Evolutionary conservation across 306 rosid genomes (phyloP), one percentile per base, ranked within the genome.

Genomic region (Urtica urens): DNA sequence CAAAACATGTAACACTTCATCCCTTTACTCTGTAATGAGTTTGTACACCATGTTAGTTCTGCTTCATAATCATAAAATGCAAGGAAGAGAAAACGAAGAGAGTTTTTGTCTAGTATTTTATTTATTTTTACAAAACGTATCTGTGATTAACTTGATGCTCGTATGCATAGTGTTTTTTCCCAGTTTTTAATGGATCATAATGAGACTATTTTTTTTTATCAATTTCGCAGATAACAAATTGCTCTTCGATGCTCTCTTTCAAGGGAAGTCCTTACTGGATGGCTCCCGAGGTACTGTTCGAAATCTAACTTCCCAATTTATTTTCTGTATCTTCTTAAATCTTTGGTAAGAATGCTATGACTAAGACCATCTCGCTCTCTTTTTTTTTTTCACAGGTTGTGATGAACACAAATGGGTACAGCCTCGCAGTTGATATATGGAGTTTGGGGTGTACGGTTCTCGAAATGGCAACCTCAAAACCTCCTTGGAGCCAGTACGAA

Each of bases 261-360:
- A 92, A 92, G 65, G 99, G 96, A 57, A 92, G 99, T 75, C 99
- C 99, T 56, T 78, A 92, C 64, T 92, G 99, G 96, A 92, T 92
- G 99, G 99, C 99, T 16, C 99, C 99, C n/a, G 99, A 90, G 96
- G 96, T 90, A 67, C 52, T 48, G 54, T 11, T 38, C 47, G 22
- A 4, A 4, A 37, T 40, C 56, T 35, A 33, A 46, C 24, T 37
- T 42, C 23, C 40, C 40, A 35, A 35, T 31, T 31, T 31, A 31
- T 7, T 31, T 7, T 7, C 37, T 31, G 10, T 8, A 31, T 7
- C 37, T 31, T 7, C 13, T 31, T 31, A 31, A 31, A 7, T 31
- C 13, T 7, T 31, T 31, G 13, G 13, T 31, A 31, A 31, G 0
- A 0, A 31, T 31, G 33, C 4, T 4, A 28, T 28, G 33, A 10